A percentile compares a stretch with the other conserved stretches of the same genome.
These are phyloP conservation scores for Betula pendula DNA, from an alignment of 306 rosid genomes.

Conservation along the genomic window DNA sequence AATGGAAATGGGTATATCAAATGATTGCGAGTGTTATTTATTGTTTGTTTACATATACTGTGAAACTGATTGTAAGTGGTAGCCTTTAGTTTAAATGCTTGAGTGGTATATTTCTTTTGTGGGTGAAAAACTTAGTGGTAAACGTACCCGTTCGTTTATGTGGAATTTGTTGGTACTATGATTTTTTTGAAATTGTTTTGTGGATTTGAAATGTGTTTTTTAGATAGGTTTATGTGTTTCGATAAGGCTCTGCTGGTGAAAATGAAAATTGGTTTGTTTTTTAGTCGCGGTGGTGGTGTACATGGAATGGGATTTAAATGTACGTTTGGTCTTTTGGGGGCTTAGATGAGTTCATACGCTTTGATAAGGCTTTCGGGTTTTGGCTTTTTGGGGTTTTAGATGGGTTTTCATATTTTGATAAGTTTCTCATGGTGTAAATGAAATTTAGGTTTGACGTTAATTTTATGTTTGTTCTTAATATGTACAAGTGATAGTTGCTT, in stretches of 20 bases:
- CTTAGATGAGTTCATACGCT: not conserved
- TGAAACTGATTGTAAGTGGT: too few relatives aligned
- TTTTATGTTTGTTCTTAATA: not conserved
- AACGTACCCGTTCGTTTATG: too few relatives aligned
- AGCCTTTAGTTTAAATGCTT: too few relatives aligned
- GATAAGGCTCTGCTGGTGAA: slow-evolving; percentile 7
- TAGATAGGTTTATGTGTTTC: not conserved
- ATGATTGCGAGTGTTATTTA: too few relatives aligned
- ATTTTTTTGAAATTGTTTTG: not conserved
- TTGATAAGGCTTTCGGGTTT: not conserved
- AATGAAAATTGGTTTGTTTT: not conserved
- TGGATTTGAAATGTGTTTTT: not conserved
- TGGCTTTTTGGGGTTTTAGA: not conserved
- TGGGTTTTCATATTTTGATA: not conserved
- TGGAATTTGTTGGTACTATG: not conserved
- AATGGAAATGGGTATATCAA: too few relatives aligned
- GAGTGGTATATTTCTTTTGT: too few relatives aligned
- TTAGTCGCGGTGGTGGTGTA: not conserved
- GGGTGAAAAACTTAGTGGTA: too few relatives aligned
- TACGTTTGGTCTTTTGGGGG: not conserved
- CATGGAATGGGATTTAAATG: not conserved
- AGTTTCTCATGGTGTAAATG: not conserved
- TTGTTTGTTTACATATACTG: too few relatives aligned
- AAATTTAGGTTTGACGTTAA: not conserved
- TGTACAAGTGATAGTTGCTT: not conserved